Evolutionary conservation across 2,329 filamentous ascomycete species (phyloP).

Genomic region (Ustulina deusta): DNA sequence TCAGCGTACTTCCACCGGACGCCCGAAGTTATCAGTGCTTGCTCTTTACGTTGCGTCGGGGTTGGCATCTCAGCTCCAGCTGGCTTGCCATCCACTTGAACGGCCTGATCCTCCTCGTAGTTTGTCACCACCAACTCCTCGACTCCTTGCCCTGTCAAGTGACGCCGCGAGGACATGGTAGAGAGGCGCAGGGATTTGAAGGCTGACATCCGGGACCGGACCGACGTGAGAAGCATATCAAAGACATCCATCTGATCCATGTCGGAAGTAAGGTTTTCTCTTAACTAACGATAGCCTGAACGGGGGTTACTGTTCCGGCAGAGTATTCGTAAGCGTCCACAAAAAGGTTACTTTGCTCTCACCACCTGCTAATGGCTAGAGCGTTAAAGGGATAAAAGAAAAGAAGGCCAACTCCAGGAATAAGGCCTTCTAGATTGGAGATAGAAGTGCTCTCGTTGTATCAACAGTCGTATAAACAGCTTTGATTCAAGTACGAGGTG

Average conservation of each 20-base stretch:
- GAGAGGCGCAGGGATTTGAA: constrained; percentile 61
- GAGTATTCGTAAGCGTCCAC: background rate
- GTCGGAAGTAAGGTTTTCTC: constrained; percentile 18
- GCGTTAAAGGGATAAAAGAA: background rate
- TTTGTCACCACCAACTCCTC: constrained; percentile 36
- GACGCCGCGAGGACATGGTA: constrained; percentile 47
- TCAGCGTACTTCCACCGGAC: constrained; percentile 50
- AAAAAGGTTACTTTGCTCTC: constrained; percentile 3
- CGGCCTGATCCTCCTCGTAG: constrained; percentile 30
- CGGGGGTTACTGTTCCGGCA: background rate
- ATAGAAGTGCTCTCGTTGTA: background rate
- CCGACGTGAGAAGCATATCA: constrained; percentile 64
- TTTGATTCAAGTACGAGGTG: background rate
- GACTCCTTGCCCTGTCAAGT: constrained; percentile 15
- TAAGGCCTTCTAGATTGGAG: background rate
- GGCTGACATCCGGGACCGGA: constrained; percentile 64
- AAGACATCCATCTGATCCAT: constrained; percentile 55
- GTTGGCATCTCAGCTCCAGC: background rate
- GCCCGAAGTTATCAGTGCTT: constrained; percentile 27
- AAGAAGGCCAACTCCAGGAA: background rate
- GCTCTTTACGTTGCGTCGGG: constrained; percentile 9
- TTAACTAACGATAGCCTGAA: background rate
- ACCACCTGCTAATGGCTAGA: background rate
- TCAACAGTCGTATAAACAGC: background rate
- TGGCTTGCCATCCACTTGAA: constrained; percentile 7